Evolutionary conservation across 2,329 filamentous ascomycete species (phyloP).

Genomic region (Pseudonectria foliicola): DNA sequence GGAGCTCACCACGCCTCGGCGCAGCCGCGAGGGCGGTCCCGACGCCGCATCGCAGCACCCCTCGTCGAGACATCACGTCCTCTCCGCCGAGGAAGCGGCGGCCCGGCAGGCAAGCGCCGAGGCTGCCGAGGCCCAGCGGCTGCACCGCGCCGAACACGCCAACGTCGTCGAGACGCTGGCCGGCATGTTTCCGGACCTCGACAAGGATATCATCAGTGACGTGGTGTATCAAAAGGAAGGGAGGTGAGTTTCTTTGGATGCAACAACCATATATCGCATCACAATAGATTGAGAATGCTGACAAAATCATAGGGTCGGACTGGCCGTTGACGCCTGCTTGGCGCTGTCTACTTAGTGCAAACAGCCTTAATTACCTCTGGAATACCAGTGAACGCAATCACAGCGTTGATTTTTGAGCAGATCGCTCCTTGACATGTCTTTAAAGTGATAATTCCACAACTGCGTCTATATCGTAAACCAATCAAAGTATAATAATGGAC

Average conservation of each 20-base stretch:
- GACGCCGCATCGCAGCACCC: slow-evolving; percentile 27
- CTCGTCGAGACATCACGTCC: slow-evolving; percentile 32
- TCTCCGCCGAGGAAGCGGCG: slow-evolving; percentile 79
- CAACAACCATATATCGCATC: neutral
- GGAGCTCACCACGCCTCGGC: slow-evolving; percentile 24
- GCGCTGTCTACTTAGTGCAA: slow-evolving; percentile 48
- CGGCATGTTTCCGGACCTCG: slow-evolving; percentile 94
- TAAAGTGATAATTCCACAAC: no score
- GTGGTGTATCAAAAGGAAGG: slow-evolving; percentile 95
- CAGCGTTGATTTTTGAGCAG: neutral
- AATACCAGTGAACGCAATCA: neutral
- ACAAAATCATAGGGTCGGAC: slow-evolving; percentile 57
- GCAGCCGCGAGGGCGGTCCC: slow-evolving; percentile 23
- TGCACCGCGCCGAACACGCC: slow-evolving; percentile 77
- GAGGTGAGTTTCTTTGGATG: slow-evolving; percentile 67
- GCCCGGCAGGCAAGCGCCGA: slow-evolving; percentile 88
- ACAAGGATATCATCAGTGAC: slow-evolving; percentile 91
- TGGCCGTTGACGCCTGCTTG: slow-evolving; percentile 81
- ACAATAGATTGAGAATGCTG: slow-evolving; percentile 3
- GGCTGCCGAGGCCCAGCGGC: slow-evolving; percentile 74
- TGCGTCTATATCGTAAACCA: no score
- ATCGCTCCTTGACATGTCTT: neutral
- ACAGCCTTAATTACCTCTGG: no score
- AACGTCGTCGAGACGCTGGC: slow-evolving; percentile 90
- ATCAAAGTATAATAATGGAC: no score